Conservation (phyloP, 345 rosid species). For the Lepidium sativum region DNA sequence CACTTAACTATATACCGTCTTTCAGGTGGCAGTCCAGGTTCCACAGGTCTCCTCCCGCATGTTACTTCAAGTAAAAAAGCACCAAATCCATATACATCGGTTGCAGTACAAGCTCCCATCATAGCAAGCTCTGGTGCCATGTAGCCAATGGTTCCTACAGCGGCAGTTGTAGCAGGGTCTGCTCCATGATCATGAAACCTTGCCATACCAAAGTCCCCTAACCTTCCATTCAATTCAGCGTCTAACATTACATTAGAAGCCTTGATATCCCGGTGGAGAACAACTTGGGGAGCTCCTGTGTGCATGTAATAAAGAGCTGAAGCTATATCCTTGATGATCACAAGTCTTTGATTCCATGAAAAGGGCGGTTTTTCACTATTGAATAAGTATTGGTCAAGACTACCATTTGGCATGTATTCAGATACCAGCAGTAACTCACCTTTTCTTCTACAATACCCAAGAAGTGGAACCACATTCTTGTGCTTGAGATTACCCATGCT, state of each 20-base stretch:
- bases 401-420: slow-evolving; percentile 40
- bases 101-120: slow-evolving; percentile 26
- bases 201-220: slow-evolving; percentile 50
- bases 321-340: slow-evolving; percentile 34
- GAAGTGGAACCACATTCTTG: slow-evolving; percentile 40
- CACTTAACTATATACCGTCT: slow-evolving; percentile 25
- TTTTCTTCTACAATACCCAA: slow-evolving; percentile 39
- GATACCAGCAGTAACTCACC: slow-evolving; percentile 37
- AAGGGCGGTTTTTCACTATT: slow-evolving; percentile 6
- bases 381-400: slow-evolving; percentile 36
- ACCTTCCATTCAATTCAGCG: slow-evolving; percentile 29
- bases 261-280: slow-evolving; percentile 43
- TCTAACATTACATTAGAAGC: slow-evolving; percentile 41
- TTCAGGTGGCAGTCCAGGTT: slow-evolving; percentile 3
- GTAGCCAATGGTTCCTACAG: slow-evolving; percentile 44
- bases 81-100: slow-evolving; percentile 43
- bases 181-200: slow-evolving; percentile 34
- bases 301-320: slow-evolving; percentile 36
- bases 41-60: slow-evolving; percentile 45
- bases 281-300: slow-evolving; percentile 41
- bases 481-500: slow-evolving; percentile 40
- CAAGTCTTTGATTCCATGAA: slow-evolving; percentile 32
- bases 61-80: slow-evolving; percentile 35
- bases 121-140: slow-evolving; percentile 38
- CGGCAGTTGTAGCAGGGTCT: slow-evolving; percentile 30